Evolutionary conservation across 2,329 filamentous ascomycete genomes (phyloP).

Genomic region (Botryotinia globosa): DNA sequence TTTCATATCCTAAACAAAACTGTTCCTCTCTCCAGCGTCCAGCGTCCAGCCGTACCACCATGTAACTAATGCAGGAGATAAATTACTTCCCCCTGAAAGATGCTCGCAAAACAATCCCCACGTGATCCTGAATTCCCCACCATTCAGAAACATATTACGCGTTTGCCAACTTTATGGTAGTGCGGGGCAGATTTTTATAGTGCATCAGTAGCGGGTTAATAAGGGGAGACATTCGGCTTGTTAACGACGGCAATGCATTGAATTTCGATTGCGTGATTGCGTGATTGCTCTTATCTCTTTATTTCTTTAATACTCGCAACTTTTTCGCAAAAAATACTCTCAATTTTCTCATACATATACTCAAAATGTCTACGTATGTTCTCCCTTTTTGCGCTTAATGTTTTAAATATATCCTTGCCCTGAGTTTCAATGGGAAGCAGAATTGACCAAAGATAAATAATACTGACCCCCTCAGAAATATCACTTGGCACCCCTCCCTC

Average conservation of each 20-base stretch:
- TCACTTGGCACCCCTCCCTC: constrained; percentile 81
- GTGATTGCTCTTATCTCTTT: not conserved
- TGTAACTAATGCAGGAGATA: not conserved
- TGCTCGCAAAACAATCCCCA: not conserved
- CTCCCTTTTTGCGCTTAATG: not conserved
- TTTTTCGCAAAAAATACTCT: not conserved
- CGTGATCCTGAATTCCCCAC: constrained; percentile 9
- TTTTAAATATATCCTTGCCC: not conserved
- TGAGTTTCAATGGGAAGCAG: not conserved
- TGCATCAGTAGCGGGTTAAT: constrained; percentile 12
- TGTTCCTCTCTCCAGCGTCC: not conserved
- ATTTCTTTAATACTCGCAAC: not conserved
- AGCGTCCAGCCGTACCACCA: not conserved
- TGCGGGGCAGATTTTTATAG: constrained; percentile 19
- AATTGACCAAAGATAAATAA: not conserved
- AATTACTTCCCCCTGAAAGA: not conserved
- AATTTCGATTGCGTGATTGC: constrained; percentile 9
- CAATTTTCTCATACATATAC: not conserved
- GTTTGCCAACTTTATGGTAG: constrained; percentile 8
- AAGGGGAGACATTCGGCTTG: constrained; percentile 8
- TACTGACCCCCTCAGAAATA: constrained; percentile 61
- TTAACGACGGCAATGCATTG: not conserved
- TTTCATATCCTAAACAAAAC: not conserved
- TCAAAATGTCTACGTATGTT: constrained; percentile 20
- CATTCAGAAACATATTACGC: not conserved